Evolutionary conservation across 805 yeast species (phyloP).

Genomic region (Pichia insulana): DNA sequence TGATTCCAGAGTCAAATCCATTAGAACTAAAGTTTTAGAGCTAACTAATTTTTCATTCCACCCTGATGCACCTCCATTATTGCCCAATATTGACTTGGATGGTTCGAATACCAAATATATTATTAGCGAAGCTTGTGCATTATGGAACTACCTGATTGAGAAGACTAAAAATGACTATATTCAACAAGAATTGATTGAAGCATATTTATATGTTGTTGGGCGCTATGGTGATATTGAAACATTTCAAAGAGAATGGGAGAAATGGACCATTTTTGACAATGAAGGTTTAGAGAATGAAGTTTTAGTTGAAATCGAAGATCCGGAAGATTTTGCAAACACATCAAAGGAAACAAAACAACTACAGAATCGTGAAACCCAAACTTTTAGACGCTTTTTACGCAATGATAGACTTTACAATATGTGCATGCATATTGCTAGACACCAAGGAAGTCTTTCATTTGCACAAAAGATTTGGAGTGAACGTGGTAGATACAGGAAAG

Average conservation of each 20-base stretch:
- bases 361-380: background rate
- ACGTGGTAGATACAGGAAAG: slow-evolving; percentile 64
- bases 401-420: slow-evolving; percentile 46
- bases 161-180: slow-evolving; percentile 22
- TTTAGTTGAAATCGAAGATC: slow-evolving; percentile 18
- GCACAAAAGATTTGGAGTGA: slow-evolving; percentile 69
- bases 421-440: slow-evolving; percentile 58
- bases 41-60: slow-evolving; percentile 25
- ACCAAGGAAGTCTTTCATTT: slow-evolving; percentile 43
- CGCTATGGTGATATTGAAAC: slow-evolving; percentile 29
- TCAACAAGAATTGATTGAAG: slow-evolving; percentile 34
- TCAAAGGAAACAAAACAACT: background rate
- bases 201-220: slow-evolving; percentile 43
- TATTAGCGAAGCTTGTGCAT: slow-evolving; percentile 68
- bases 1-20: slow-evolving; percentile 33
- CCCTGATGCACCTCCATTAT: slow-evolving; percentile 61
- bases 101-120: slow-evolving; percentile 30
- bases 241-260: slow-evolving; percentile 29
- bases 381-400: slow-evolving; percentile 25
- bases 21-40: slow-evolving; percentile 31
- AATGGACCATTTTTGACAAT: slow-evolving; percentile 26
- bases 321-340: background rate
- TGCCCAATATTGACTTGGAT: slow-evolving; percentile 35
- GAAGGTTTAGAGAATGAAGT: slow-evolving; percentile 21
- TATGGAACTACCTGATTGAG: slow-evolving; percentile 49